Base-by-base conservation (phyloP, 768 basidiomycete species). In the Mycena epipterygia region DNA sequence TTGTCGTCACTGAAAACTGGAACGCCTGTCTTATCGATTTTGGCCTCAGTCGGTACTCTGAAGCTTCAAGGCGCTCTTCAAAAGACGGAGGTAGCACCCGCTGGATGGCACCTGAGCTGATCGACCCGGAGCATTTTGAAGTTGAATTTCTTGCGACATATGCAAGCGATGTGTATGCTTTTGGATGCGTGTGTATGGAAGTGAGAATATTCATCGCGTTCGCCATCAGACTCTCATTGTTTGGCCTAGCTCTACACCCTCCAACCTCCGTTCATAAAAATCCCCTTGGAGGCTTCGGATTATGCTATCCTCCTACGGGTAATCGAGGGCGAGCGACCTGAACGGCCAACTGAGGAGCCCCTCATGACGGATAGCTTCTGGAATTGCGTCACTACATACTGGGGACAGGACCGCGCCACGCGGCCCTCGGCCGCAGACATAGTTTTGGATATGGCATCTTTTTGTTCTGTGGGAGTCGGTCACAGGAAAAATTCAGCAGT, bases 1-100 rank as follows among this genome's bases (percentile, higher is more conserved):
- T 82, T 33, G 74, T 81, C 14, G 74, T 81, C 19, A 76, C 79
- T 46, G 73, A 79, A 21, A 68, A 78, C 14, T 76, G 77, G 74
- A 76, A 76, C 68, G 77, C 78, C n/a, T 76, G 78, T 32, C 64
- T 83, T 14, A 78, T 80, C 16, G 82, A 83, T 56, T 83, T 82
- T 55, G 82, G 81, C 5, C 63, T 82, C 49, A 76, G 79, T 12
- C 74, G 73, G 9, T 76, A 81, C 48, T 74, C 76, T n/a, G 80
- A 80, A 39, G 78, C 7, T 29, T 21, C 30, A 27, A 48, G 3
- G 35, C 66, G 44, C 76, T 78, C 42, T 73, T 74, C 14, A 25
- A 37, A 49, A 75, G 75, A 7, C 80, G 81, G n/a, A 75, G 77
- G 25, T 49, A 49, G 48, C 19, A 69, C 44, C 35, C 66, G 57